Evolutionary conservation across 106 monocot genomes (phyloP), one percentile per base, ranked within the genome.

Genomic region (Acorus gramineus): DNA sequence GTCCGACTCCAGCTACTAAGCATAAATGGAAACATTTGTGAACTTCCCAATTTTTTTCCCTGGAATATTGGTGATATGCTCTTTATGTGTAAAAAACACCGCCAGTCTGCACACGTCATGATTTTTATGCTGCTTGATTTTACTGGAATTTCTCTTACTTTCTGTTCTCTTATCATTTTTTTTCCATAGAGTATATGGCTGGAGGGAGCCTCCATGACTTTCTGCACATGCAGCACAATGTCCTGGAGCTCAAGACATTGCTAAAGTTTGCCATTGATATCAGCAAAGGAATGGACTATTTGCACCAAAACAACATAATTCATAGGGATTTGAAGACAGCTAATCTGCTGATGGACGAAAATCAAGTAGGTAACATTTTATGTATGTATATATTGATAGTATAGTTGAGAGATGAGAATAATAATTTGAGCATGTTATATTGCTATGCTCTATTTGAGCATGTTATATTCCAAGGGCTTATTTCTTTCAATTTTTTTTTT

Each of bases 271-370:
- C 85, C 51, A 74, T 90, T 64, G 85, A 90, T 71, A 53, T 85
- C 11, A 80, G 82, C 71, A 75, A 71, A 64, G 89, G 89, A 55
- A 90, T 90, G 89, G 75, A 70, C 10, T 90, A 90, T 62, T 72
- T 93, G 62, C 93, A 93, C 55, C 82, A 85, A 69, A 88, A 89
- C 42, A 78, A 80, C 56, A 93, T 93, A 48, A 85, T 89, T 62
- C 93, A 93, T 73, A 77, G 93, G 54, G 93, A 93, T 72, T 61
- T 93, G 59, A 93, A 93, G 73, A 85, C 88, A 56, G 93, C 93
- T 53, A 93, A 93, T 66, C 78, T 93, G n/a, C 75, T 93, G 44
- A 78, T 93, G 77, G 88, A 85, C 71, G 62, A 66, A 14, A 66
- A 85, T 64, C 63, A 78, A 56, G 93, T 93, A 77, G 47, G 81